These are phyloP conservation scores for Colletotrichum lindemuthianum DNA, from an alignment of 2,329 filamentous ascomycete species.

Conservation along the genomic window DNA sequence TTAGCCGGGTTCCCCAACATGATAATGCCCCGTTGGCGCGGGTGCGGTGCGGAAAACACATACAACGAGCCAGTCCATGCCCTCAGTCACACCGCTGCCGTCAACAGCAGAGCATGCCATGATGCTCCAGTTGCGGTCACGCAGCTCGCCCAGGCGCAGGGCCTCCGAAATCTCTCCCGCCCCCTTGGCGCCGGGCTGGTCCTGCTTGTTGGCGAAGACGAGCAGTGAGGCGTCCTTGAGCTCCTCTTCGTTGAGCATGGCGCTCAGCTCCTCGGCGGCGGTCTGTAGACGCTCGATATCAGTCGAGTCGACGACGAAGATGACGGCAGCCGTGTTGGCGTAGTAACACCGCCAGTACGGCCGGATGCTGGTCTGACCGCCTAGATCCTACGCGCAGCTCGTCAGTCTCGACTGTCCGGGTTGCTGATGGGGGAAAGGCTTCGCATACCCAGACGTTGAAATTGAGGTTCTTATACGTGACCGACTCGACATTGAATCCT, in stretches of 20 bases:
- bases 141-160: constrained; percentile 86
- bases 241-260: constrained; percentile 98
- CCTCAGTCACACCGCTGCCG: constrained; percentile 92
- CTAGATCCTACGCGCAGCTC: constrained; percentile 73
- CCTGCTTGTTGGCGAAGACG: constrained; percentile 99
- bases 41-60: constrained; percentile 43
- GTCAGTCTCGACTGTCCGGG: constrained; percentile 36
- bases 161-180: constrained; percentile 97
- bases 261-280: constrained; percentile 88
- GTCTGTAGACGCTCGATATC: constrained; percentile 96
- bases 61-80: constrained; percentile 99
- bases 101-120: constrained; percentile 97
- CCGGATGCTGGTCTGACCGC: constrained; percentile 97
- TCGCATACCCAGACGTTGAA: constrained; percentile 94
- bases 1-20: constrained; percentile 11
- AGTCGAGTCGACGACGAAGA: constrained; percentile 98
- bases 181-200: constrained; percentile 95
- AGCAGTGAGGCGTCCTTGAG: constrained; percentile 90
- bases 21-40: neutral
- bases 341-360: constrained; percentile 99
- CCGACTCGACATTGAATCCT: constrained; percentile 98
- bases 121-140: constrained; percentile 99
- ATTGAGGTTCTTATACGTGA: constrained; percentile 97
- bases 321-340: constrained; percentile 96
- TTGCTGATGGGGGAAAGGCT: neutral